A percentile compares a stretch with the other conserved stretches of the same genome.
Conservation (phyloP, 306 rosid species). For the Vigna reflexopilosa region DNA sequence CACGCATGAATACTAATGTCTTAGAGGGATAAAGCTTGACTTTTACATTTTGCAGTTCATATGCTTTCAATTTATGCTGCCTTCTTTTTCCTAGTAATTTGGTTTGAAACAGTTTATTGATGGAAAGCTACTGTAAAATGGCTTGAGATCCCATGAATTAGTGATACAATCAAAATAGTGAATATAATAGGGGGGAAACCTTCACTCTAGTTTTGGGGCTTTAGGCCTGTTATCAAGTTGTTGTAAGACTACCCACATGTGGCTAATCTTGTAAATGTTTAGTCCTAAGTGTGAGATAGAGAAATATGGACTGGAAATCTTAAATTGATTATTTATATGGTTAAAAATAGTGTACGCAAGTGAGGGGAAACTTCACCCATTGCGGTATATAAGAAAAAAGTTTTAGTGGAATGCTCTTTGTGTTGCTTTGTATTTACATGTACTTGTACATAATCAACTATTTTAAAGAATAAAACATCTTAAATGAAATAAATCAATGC, state of each 20-base stretch:
- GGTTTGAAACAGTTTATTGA: neutral
- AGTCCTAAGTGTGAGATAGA: no score
- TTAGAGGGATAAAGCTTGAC: neutral
- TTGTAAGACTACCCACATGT: neutral
- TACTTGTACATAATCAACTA: neutral
- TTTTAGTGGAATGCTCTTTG: conserved; percentile 8
- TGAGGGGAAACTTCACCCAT: neutral
- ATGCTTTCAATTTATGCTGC: neutral
- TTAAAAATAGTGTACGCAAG: neutral
- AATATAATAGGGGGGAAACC: neutral
- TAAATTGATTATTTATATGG: no score
- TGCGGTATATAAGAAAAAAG: neutral
- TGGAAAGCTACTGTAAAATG: conserved; percentile 11
- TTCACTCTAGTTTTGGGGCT: neutral
- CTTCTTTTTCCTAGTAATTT: neutral
- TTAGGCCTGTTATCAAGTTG: neutral
- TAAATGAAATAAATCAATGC: neutral
- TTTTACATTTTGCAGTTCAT: neutral
- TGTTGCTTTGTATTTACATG: conserved; percentile 16
- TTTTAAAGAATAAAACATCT: conserved; percentile 3
- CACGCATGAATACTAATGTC: neutral
- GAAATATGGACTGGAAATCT: neutral
- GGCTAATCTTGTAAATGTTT: no score
- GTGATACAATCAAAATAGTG: neutral
- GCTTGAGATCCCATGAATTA: neutral